Evolutionary conservation across 192 early-diverging fungal species (phyloP).

Genomic region (Diversispora eburnea): DNA sequence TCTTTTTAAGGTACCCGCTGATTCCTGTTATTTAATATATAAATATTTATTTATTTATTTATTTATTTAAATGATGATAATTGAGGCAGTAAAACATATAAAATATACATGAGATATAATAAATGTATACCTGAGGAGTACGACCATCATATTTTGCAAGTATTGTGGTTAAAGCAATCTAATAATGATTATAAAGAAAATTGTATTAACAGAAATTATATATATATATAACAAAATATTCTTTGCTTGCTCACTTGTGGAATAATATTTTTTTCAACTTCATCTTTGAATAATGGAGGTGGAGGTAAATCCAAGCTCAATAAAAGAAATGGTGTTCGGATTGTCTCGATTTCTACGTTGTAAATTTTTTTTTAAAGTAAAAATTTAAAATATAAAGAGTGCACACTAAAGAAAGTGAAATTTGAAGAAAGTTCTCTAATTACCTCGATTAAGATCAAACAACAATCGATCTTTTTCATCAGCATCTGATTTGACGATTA

Average conservation of each 20-base stretch:
- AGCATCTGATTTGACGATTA: conserved; percentile 44
- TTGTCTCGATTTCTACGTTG: conserved; percentile 50
- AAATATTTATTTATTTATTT: background rate
- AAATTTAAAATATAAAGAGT: too few relatives aligned
- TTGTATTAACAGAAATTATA: background rate
- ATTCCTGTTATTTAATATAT: conserved; percentile 35
- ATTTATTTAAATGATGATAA: too few relatives aligned
- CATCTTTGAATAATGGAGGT: conserved; percentile 85
- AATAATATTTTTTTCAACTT: conserved; percentile 80
- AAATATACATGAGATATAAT: background rate
- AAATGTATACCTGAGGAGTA: conserved; percentile 51
- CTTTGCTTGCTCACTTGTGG: conserved; percentile 62
- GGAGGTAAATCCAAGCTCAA: conserved; percentile 88
- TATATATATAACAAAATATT: background rate
- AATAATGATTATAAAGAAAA: background rate
- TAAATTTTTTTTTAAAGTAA: background rate
- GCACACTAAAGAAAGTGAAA: background rate
- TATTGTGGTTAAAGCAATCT: conserved; percentile 75
- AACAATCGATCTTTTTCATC: conserved; percentile 40
- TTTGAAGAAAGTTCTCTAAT: conserved; percentile 1
- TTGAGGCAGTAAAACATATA: too few relatives aligned
- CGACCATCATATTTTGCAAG: conserved; percentile 83
- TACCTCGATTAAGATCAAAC: conserved; percentile 44
- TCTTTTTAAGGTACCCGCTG: conserved; percentile 54
- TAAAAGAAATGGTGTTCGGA: conserved; percentile 73